Base-by-base conservation (phyloP, 345 rosid genomes). In the Citropsis articulata region DNA sequence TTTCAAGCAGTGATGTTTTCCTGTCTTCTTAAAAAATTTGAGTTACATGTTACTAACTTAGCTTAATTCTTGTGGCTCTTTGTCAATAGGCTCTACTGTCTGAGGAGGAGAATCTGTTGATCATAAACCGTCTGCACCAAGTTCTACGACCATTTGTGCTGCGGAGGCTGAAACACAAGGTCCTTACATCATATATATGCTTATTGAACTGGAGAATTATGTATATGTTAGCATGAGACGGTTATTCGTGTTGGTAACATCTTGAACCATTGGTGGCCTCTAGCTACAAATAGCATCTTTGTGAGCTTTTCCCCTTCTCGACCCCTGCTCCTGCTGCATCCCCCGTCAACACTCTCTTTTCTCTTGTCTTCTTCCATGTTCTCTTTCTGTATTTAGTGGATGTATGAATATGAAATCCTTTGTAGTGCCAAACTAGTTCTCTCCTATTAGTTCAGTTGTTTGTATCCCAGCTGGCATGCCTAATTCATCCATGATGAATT, bases 121-220 rank as follows among this genome's bases (percentile, higher is more conserved):
- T 94, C 59, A 94, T 92, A 71, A 94, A 94, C 69, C 98, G 98
- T 69, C 92, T 94, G 76, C 98, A 94, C 76, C 98, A 94, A 90
- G 98, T 94, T 83, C 96, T 94, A 81, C 85, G 98, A 70, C 98
- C 98, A 81, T 94, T 94, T 84, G 97, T 94, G 53, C 92, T 94
- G 63, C 93, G 98, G 61, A 86, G 98, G 84, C 85, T 94, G 81
- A 94, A 94, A 86, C 98, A 94, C 81, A 94, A 94, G 96, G 98
- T 94, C n/a, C 66, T 72, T 68, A 77, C 57, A 53, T 60, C 31
- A 56, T 73, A 28, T 60, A 73, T 63, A 75, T 76, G 30, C 75
- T 33, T 33, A 13, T 70, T 24, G 21, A 56, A 8, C 76, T 45
- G 71, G 12, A 27, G 75, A 60, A 27, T 42, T 75, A 36, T 73